Base-by-base conservation (phyloP, 2,329 filamentous ascomycete species). In the Exophiala oligosperma region DNA sequence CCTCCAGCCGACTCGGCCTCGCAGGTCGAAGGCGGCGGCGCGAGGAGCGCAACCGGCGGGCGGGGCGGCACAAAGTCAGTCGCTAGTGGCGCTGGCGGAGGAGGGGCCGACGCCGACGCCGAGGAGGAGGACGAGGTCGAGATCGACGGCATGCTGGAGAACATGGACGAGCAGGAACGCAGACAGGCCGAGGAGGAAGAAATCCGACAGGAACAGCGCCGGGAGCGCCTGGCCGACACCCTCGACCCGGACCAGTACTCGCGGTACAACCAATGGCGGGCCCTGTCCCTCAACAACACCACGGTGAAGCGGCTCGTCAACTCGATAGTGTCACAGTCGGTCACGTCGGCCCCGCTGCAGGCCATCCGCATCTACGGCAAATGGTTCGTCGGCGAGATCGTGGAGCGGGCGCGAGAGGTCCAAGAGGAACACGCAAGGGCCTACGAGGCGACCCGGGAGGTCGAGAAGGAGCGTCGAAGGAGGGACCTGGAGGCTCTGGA, bases 291-390 rank as follows among this genome's bases (percentile, higher is more conserved):
- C 50, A 75, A 78, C 37, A 80, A 80, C 58, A 74, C 78, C 51
- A 79, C 77, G 0, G 73, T 82, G 12, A 77, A 79, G 56, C 70
- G 78, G 65, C 82, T 89, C 61, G 84, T 86, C 61, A 89, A 89
- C 66, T 84, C 86, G 69, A 86, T 85, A 1, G 79, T 89, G 40
- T 85, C 82, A 1, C 86, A 89, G 69, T 86, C 83, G 48, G 85
- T 89, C 4, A 85, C 85, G 1, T 78, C 81, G 28, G 84, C 81
- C 61, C 84, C 88, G 52, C 81, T 88, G 40, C 84, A 83, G 12
- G 83, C 83, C 4, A 84, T 89, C 52, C 83, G 81, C 43, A 83
- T 83, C 9, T 87, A 85, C 68, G 83, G 83, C 21, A 89, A 89
- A 71, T 80, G 85, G 62, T 88, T 87, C 71, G 83, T 85, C 11